phyloP scores from a whole-genome alignment of 225 moss, liverwort and hornwort genomes.

The Neckera pumila region DNA sequence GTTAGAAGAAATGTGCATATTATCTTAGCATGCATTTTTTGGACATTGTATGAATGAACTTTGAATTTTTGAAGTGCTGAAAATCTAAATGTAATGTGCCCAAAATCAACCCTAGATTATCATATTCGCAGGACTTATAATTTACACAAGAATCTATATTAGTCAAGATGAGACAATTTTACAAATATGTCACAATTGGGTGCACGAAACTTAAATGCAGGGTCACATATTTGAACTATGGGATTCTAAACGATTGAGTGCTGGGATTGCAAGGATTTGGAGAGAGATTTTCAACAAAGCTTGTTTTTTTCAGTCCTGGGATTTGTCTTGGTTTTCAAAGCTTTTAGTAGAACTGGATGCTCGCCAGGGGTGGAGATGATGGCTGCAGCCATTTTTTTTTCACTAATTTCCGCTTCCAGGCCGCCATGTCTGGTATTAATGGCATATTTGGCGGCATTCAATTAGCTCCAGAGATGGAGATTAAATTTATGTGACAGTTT shows the following conservation, averaged over 20 bases:
- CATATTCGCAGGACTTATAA: not conserved
- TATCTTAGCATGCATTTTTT: not conserved
- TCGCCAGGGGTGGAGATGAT: not conserved
- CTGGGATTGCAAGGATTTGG: not conserved
- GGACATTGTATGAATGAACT: not conserved
- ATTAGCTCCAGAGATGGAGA: not conserved
- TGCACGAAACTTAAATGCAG: not conserved
- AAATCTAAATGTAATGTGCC: no score
- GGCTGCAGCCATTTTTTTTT: not conserved
- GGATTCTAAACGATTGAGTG: not conserved
- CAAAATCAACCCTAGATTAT: not conserved
- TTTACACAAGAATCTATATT: not conserved
- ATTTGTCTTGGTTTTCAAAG: not conserved
- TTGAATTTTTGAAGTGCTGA: not conserved
- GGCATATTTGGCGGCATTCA: not conserved
- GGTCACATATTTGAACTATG: not conserved
- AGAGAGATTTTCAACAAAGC: not conserved
- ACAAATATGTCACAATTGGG: not conserved
- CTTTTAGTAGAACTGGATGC: not conserved
- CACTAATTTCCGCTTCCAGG: not conserved
- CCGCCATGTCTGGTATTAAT: not conserved
- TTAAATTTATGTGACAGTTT: not conserved
- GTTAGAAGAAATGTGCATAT: not conserved
- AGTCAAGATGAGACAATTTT: not conserved
- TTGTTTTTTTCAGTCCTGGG: not conserved